Base-by-base conservation (phyloP, 257 asterid genomes). In the Gynochthodes officinalis region DNA sequence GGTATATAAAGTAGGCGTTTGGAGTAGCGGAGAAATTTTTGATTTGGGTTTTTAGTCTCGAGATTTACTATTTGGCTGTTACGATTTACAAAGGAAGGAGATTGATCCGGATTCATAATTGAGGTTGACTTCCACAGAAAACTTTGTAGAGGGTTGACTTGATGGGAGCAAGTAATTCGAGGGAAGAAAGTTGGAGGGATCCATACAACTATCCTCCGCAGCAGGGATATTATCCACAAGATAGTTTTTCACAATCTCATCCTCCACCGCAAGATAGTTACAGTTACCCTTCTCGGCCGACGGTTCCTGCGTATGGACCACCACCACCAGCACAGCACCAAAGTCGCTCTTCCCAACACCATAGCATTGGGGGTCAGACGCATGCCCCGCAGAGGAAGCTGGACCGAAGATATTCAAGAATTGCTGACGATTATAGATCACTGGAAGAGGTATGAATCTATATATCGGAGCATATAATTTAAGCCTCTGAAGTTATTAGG, bases 111-210 rank as follows among this genome's bases (percentile, higher is more conserved):
- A 37, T 60, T 46, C 42, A n/a, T 2, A 35, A 60, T 39, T 67
- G 32, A 73, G 80, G 37, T 63, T 82, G 66, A 74, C 64, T 78
- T 83, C 43, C 80, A 78, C 77, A 77, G 76, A 37, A 44, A 33
- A 23, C 33, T 14, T 12, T 46, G 42, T 57, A 40, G 63, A 44
- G 57, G 23, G 69, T 57, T 77, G 86, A 67, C 50, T 78, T 74
- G 80, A 94, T 94, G 99, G 99, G 99, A 66, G 93, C 78, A 70
- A 89, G 79, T 80, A 87, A 87, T 80, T 94, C 97, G 27, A 89
- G 87, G 61, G 89, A 67, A 25, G 85, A 80, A 14, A 84, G 78
- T 75, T 63, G 82, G 84, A 83, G 91, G 70, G 70, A 73, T 73
- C 64, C 48, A 30, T 62, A 62, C 32, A 13, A 3, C 14, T 72